Conservation (phyloP, 164 flowering plant species). For the Aristolochia californica region DNA sequence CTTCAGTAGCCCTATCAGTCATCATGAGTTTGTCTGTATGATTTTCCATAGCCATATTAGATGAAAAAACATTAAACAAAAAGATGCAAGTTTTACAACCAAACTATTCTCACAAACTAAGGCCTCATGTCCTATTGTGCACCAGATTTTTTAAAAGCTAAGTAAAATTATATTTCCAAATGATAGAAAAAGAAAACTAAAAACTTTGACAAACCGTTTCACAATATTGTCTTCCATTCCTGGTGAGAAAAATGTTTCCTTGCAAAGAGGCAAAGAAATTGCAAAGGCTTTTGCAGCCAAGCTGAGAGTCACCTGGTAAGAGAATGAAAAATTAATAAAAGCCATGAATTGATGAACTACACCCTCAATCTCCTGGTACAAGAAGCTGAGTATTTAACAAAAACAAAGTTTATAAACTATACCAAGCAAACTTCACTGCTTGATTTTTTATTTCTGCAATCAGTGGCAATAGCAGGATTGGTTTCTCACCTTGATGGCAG, state of each 20-base stretch:
- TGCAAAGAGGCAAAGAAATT: conserved; percentile 67
- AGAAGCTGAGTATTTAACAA: no score
- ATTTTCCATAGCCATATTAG: no score
- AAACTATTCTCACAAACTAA: no score
- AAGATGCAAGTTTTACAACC: no score
- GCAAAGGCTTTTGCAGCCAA: conserved; percentile 94
- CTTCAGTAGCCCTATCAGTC: no score
- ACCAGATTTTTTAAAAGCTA: no score
- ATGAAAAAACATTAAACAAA: no score
- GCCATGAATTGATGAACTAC: not conserved
- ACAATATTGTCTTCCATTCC: not conserved
- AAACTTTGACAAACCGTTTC: not conserved
- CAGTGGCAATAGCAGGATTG: not conserved
- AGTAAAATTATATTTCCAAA: no score
- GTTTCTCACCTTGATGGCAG: conserved; percentile 72
- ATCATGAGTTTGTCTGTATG: no score
- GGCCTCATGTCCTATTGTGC: no score
- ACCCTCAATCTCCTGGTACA: no score
- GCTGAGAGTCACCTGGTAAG: conserved; percentile 73
- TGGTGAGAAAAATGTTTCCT: conserved; percentile 25
- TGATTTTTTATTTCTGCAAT: not conserved
- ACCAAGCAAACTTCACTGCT: not conserved
- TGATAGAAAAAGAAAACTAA: not conserved
- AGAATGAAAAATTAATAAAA: not conserved
- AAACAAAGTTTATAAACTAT: no score